Evolutionary conservation across 139 green algal genomes (phyloP).

Genomic region (Pycnococcus provasolii): DNA sequence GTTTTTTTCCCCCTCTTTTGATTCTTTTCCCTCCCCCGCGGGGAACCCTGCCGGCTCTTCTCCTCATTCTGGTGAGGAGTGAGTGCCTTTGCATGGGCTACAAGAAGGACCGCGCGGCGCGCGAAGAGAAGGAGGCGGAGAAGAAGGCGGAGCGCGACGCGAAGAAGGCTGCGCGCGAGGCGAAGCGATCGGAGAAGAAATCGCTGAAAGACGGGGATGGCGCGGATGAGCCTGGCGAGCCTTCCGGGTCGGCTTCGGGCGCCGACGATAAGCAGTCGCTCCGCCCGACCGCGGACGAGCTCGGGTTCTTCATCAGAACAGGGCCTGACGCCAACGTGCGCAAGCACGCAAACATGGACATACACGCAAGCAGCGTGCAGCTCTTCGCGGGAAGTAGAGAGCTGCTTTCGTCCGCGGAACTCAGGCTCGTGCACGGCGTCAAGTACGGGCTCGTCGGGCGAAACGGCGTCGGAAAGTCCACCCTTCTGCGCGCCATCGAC

Average conservation of each 20-base stretch:
- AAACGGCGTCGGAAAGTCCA: constrained; percentile 45
- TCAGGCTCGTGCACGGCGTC: constrained; percentile 18
- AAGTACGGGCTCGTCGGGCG: constrained; percentile 42
- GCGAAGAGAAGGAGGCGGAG: neutral
- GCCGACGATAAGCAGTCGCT: neutral
- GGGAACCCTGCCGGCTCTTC: no score
- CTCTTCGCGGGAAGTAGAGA: constrained; percentile 20
- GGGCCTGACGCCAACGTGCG: constrained; percentile 19
- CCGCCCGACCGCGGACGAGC: constrained; percentile 10
- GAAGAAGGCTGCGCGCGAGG: constrained; percentile 6
- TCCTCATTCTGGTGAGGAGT: no score
- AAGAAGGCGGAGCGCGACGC: constrained; percentile 5
- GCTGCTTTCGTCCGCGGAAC: constrained; percentile 14
- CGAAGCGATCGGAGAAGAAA: constrained; percentile 4
- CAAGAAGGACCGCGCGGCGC: no score
- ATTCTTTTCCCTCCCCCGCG: no score
- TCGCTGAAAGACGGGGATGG: neutral
- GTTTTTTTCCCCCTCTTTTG: no score
- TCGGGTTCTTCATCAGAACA: constrained; percentile 24
- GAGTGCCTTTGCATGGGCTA: no score
- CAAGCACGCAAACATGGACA: constrained; percentile 29
- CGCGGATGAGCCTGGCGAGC: neutral
- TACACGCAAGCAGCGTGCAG: constrained; percentile 21
- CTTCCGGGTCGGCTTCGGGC: neutral
- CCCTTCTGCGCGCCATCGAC: constrained; percentile 39